Percentiles rank a stretch among this genome's conserved stretches.
Evolutionary conservation across 331 rosid genomes (phyloP).

Genomic region (Malus hybrid): DNA sequence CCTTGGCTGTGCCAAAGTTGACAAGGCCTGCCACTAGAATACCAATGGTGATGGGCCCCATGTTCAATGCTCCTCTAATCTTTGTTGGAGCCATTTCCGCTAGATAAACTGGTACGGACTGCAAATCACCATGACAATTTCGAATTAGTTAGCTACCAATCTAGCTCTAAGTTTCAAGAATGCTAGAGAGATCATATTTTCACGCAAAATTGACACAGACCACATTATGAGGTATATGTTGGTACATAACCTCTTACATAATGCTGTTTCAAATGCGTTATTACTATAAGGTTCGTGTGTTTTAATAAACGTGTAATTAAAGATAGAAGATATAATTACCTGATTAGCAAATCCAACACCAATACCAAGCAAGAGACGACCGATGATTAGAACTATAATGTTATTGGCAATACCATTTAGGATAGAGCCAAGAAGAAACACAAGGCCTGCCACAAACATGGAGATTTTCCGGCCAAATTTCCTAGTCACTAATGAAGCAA

Average conservation of each 20-base stretch:
- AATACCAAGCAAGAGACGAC: conserved; percentile 34
- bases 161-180: background rate
- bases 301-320: background rate
- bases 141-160: background rate
- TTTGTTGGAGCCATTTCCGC: conserved; percentile 41
- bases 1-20: conserved; percentile 25
- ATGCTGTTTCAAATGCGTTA: background rate
- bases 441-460: conserved; percentile 31
- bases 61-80: conserved; percentile 33
- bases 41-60: conserved; percentile 35
- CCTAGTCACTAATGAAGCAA: conserved; percentile 22
- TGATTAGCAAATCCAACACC: conserved; percentile 42
- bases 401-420: conserved; percentile 24
- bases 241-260: background rate
- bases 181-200: background rate
- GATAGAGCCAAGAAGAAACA: conserved; percentile 27
- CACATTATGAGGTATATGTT: background rate
- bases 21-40: conserved; percentile 27
- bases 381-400: conserved; percentile 15
- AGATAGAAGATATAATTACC: background rate
- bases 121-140: background rate
- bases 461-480: conserved; percentile 22
- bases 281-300: background rate
- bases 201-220: background rate
- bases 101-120: conserved; percentile 33